phyloP scores from a whole-genome alignment of 192 early-diverging fungal species.

The Fimicolochytrium jonesii region DNA sequence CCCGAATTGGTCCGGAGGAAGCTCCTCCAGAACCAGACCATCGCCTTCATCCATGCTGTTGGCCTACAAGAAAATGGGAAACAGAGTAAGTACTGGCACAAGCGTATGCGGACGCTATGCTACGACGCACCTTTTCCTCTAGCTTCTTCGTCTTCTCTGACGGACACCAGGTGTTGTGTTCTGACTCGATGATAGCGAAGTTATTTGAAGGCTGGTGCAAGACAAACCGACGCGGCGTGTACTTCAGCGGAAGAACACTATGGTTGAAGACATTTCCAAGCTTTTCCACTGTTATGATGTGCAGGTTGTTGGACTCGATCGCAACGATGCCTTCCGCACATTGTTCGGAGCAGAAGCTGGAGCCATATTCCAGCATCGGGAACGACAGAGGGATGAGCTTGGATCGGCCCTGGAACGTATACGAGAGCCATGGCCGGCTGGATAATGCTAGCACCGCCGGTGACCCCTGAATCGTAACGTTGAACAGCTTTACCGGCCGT shows the following conservation, averaged over 20 bases:
- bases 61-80: too few relatives aligned
- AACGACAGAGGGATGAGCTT: conserved; percentile 74
- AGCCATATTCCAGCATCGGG: conserved; percentile 70
- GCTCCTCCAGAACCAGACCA: conserved; percentile 38
- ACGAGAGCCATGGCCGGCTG: conserved; percentile 85
- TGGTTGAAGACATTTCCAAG: conserved; percentile 82
- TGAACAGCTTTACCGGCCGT: conserved; percentile 75
- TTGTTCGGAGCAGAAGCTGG: conserved; percentile 77
- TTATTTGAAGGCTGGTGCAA: conserved; percentile 68
- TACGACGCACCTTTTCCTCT: conserved; percentile 38
- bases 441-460: conserved; percentile 80
- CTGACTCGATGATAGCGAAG: conserved; percentile 88
- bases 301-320: conserved; percentile 76
- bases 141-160: conserved; percentile 55
- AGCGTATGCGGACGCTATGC: too few relatives aligned
- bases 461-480: conserved; percentile 58
- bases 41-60: conserved; percentile 52
- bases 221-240: conserved; percentile 82
- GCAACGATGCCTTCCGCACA: conserved; percentile 86
- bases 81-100: too few relatives aligned
- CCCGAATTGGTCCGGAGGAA: conserved; percentile 78
- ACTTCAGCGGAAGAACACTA: conserved; percentile 72
- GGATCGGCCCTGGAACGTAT: conserved; percentile 66
- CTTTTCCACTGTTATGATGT: conserved; percentile 80
- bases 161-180: conserved; percentile 71